Evolutionary conservation across 768 basidiomycete genomes (phyloP).

Genomic region (Lactifluus volemus): DNA sequence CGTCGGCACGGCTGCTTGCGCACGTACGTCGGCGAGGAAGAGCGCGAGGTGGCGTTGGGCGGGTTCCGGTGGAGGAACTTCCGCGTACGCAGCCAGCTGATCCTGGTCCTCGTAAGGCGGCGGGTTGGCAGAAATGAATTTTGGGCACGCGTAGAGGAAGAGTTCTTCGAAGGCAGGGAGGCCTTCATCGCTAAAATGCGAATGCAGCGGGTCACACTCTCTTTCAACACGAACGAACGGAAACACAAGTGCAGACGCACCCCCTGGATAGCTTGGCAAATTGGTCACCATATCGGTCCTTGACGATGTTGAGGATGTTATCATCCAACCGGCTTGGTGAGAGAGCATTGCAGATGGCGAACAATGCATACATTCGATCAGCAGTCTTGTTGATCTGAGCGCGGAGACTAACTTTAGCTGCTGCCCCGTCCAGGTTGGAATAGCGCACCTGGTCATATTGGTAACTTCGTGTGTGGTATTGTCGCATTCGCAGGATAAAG

Average conservation of each 20-base stretch:
- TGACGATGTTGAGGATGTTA: conserved; percentile 86
- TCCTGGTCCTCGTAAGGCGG: conserved; percentile 84
- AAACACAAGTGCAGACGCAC: conserved; percentile 35
- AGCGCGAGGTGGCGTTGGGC: conserved; percentile 77
- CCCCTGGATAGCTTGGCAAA: conserved; percentile 77
- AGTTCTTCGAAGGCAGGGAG: conserved; percentile 83
- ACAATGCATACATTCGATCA: conserved; percentile 94
- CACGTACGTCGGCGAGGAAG: conserved; percentile 74
- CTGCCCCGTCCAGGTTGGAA: neutral
- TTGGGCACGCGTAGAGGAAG: conserved; percentile 90
- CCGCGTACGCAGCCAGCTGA: conserved; percentile 38
- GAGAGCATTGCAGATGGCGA: conserved; percentile 87
- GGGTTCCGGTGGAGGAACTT: conserved; percentile 50
- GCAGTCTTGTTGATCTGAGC: conserved; percentile 90
- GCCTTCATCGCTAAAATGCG: conserved; percentile 50
- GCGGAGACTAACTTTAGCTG: neutral
- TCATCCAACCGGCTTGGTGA: conserved; percentile 92
- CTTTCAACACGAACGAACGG: neutral
- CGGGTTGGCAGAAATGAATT: conserved; percentile 91
- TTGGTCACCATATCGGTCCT: conserved; percentile 92
- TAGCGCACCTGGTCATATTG: conserved; percentile 85
- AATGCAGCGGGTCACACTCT: neutral
- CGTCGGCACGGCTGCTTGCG: conserved; percentile 71
- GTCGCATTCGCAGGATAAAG: conserved; percentile 93
- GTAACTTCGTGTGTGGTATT: conserved; percentile 93